Evolutionary conservation across 2,329 filamentous ascomycete genomes (phyloP).

Genomic region (Fusarium domesticum): DNA sequence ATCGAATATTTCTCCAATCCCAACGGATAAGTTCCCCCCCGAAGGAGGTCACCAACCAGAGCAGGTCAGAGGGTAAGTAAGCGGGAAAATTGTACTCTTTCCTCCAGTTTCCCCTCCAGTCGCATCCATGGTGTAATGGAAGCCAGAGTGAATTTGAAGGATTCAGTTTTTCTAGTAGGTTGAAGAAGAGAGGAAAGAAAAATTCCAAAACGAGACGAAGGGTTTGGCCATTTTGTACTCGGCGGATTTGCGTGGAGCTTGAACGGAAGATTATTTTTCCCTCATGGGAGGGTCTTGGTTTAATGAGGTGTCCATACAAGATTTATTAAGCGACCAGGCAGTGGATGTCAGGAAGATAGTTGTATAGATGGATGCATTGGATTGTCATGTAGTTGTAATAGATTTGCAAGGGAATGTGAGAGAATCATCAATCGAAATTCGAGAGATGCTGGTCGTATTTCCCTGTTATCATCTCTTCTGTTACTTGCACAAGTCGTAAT

Average conservation of each 20-base stretch:
- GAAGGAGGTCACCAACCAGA: too few relatives aligned
- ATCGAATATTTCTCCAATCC: constrained; percentile 37
- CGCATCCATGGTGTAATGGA: constrained; percentile 52
- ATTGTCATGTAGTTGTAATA: too few relatives aligned
- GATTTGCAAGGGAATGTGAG: too few relatives aligned
- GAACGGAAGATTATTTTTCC: neutral
- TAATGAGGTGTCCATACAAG: too few relatives aligned
- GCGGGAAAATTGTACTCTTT: constrained; percentile 51
- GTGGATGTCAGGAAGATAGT: too few relatives aligned
- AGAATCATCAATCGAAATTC: too few relatives aligned
- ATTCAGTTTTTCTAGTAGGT: constrained; percentile 46
- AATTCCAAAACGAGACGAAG: constrained; percentile 11
- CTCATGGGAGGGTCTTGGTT: neutral
- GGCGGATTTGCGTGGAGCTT: neutral
- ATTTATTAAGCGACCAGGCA: too few relatives aligned
- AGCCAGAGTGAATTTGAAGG: constrained; percentile 69
- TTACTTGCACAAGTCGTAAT: too few relatives aligned
- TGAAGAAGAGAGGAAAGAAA: constrained; percentile 33
- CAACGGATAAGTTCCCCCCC: constrained; percentile 29
- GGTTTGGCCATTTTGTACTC: too few relatives aligned
- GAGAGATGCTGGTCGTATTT: too few relatives aligned
- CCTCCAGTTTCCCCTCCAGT: constrained; percentile 71
- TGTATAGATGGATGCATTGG: too few relatives aligned
- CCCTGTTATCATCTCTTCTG: too few relatives aligned
- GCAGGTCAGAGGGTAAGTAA: constrained; percentile 51